Evolutionary conservation across 2,329 filamentous ascomycete species (phyloP).

Genomic region (Drechslerella stenobrocha): DNA sequence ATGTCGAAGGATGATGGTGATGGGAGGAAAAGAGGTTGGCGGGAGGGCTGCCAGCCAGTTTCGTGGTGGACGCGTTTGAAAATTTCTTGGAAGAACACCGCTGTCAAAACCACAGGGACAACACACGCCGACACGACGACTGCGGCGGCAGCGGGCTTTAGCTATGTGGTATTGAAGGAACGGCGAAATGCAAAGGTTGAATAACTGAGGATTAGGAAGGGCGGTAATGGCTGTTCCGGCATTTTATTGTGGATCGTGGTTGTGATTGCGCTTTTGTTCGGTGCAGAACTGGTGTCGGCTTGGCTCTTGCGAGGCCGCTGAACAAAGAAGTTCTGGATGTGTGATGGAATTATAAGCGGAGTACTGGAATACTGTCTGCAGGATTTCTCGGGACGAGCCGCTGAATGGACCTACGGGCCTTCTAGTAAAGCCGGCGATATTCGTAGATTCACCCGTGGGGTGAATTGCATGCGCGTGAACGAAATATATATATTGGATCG

Average conservation of each 20-base stretch:
- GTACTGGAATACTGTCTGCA: no score
- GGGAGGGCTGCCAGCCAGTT: slow-evolving; percentile 18
- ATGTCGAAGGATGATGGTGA: slow-evolving; percentile 13
- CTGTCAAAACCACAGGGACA: slow-evolving; percentile 38
- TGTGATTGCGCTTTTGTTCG: slow-evolving; percentile 3
- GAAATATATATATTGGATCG: no score
- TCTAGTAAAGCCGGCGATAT: no score
- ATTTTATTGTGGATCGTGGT: not conserved
- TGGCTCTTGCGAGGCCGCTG: not conserved
- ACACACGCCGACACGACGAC: slow-evolving; percentile 14
- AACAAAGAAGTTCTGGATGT: no score
- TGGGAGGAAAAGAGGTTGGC: slow-evolving; percentile 20
- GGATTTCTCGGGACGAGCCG: no score
- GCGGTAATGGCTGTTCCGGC: not conserved
- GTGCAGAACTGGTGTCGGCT: not conserved
- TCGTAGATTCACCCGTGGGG: no score
- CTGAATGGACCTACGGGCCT: no score
- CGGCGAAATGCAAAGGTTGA: no score
- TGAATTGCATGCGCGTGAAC: no score
- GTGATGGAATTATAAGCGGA: no score
- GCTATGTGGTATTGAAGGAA: no score
- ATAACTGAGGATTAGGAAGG: not conserved
- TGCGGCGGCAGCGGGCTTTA: no score
- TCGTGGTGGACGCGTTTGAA: slow-evolving; percentile 45
- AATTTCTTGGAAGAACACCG: slow-evolving; percentile 16